phyloP scores from a whole-genome alignment of 495 filamentous ascomycete genomes.

The Hypomontagnella monticulosa region DNA sequence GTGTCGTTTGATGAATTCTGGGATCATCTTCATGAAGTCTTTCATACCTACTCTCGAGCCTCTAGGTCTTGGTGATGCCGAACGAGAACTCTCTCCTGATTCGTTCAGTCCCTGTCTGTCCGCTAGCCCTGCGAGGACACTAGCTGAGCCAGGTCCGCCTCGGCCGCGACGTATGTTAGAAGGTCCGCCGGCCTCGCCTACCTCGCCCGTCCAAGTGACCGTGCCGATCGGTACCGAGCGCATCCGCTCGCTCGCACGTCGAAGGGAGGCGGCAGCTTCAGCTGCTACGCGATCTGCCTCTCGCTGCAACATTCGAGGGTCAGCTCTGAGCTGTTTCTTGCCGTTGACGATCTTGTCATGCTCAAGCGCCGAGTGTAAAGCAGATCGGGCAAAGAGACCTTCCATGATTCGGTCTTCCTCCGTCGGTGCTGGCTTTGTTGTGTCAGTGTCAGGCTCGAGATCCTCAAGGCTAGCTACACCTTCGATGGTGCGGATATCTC shows the following conservation, averaged over 20 bases:
- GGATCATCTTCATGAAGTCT: conserved; percentile 79
- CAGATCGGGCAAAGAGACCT: conserved; percentile 83
- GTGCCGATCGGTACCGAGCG: conserved; percentile 78
- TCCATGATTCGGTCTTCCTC: conserved; percentile 79
- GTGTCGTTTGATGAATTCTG: conserved; percentile 74
- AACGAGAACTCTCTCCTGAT: conserved; percentile 47
- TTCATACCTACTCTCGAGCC: conserved; percentile 46
- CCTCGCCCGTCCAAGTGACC: conserved; percentile 91
- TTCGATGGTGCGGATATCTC: conserved; percentile 47
- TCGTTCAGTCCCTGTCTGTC: conserved; percentile 59
- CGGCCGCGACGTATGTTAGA: conserved; percentile 49
- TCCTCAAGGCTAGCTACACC: conserved; percentile 54
- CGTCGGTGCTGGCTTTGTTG: conserved; percentile 42
- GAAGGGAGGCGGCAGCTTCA: conserved; percentile 76
- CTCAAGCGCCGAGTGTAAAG: conserved; percentile 84
- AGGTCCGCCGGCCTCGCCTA: conserved; percentile 75
- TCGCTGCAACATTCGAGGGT: conserved; percentile 77
- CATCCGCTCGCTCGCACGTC: conserved; percentile 75
- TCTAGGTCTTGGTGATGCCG: conserved; percentile 30
- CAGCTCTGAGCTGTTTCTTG: conserved; percentile 69
- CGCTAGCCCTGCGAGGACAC: conserved; percentile 69
- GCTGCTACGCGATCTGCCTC: conserved; percentile 84
- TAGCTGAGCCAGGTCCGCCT: conserved; percentile 61
- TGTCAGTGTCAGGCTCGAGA: conserved; percentile 48
- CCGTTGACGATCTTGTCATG: conserved; percentile 85